Conservation (phyloP, 306 rosid species). For the Pterocarpus macrocarpus region DNA sequence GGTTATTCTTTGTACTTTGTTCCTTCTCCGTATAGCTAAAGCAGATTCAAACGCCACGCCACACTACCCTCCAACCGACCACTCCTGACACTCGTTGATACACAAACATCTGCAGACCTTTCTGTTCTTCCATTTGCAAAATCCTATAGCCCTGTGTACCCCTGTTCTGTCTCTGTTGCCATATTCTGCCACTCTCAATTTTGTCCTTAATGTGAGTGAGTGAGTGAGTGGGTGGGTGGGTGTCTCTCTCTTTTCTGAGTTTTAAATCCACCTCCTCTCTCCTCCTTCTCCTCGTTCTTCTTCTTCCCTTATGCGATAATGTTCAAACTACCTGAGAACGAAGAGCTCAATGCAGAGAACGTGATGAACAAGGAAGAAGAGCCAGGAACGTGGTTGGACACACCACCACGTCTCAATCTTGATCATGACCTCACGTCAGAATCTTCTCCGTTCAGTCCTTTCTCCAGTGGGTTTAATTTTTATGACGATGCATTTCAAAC, state of each 20-base stretch:
- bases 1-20: not conserved
- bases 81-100: not conserved
- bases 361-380: constrained; percentile 36
- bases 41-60: not conserved
- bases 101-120: too few species aligned
- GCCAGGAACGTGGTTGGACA: constrained; percentile 20
- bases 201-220: too few species aligned
- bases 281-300: too few species aligned
- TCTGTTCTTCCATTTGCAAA: too few species aligned
- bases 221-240: too few species aligned
- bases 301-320: too few species aligned
- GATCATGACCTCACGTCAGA: constrained; percentile 34
- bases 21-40: not conserved
- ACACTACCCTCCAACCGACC: not conserved
- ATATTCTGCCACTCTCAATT: too few species aligned
- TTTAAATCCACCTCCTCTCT: too few species aligned
- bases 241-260: too few species aligned
- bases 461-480: constrained; percentile 44
- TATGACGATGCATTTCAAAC: not conserved
- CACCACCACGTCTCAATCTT: constrained; percentile 18
- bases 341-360: not conserved
- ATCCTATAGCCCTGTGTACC: too few species aligned
- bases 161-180: too few species aligned
- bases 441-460: constrained; percentile 46
- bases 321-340: too few species aligned